Base-by-base conservation (phyloP, 2,329 filamentous ascomycete species). In the Aspergillus sergii region DNA sequence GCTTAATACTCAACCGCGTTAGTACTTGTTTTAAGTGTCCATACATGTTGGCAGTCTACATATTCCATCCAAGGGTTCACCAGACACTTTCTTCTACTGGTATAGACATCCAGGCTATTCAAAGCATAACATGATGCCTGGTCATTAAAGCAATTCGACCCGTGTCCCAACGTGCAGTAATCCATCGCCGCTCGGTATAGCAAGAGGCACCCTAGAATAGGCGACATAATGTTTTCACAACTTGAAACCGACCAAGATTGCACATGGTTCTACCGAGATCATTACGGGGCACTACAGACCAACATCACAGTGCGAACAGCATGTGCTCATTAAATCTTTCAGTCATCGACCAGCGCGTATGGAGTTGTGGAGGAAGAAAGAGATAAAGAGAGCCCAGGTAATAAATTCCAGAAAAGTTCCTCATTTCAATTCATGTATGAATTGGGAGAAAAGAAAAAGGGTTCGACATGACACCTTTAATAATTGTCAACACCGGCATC, bases 401-500 rank as follows among this genome's bases (percentile, higher is more conserved):
- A 36, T 60, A 57, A 64, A 64, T 66, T 66, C 64, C 64, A 65
- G 62, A 68, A 64, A 64, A 73, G 67, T 70, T 70, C 72, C 70
- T 74, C 69, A 71, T 71, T 73, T 69, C 72, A 72, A 73, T 73
- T 71, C 61, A 64, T 60, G 30, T 57, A 58, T 62, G 62, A 64
- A 68, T 62, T 61, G 60, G 61, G 66, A 64, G 68, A 68, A 66
- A 71, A 73, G 68, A 71, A 68, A 61, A 72, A 69, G 69, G 39
- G 66, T 69, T 71, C 64, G 68, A 72, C 69, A 70, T 69, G 65
- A 73, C 70, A 75, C 72, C 70, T 70, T 70, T 70, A 67, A 68
- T 69, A 68, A 69, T 69, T 72, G 71, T 73, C 70, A 69, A 74
- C 68, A 70, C 72, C 74, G 72, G 61, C 68, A 72, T 71, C 70